phyloP scores from a whole-genome alignment of 140 eudicot genomes.

The Anethum foeniculum region DNA sequence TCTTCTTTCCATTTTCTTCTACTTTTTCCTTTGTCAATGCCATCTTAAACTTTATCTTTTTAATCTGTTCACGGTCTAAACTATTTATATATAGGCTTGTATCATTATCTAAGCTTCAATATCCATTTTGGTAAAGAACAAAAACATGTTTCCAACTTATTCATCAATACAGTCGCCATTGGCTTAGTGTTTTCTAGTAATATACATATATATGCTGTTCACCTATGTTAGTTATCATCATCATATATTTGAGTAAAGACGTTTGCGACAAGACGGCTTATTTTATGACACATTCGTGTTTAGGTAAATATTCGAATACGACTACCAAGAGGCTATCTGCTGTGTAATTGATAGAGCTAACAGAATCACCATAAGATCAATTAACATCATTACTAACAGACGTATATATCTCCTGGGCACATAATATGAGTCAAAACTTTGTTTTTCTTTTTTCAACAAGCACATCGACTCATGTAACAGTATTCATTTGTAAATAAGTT shows the following conservation, averaged over 20 bases:
- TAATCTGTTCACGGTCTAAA: not conserved
- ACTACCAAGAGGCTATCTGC: too few relatives aligned
- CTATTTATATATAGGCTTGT: not conserved
- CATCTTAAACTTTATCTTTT: not conserved
- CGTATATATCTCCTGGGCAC: too few relatives aligned
- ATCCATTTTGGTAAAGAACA: not conserved
- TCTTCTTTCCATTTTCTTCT: constrained; percentile 12
- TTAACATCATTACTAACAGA: too few relatives aligned
- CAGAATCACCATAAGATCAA: too few relatives aligned
- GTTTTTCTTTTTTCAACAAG: too few relatives aligned
- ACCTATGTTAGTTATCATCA: not conserved
- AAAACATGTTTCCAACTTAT: not conserved
- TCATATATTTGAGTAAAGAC: not conserved
- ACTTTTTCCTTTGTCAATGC: constrained; percentile 8
- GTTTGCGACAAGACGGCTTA: not conserved
- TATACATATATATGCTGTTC: not conserved
- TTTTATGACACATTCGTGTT: not conserved
- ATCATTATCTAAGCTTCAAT: not conserved
- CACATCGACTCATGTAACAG: too few relatives aligned
- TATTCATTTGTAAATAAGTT: too few relatives aligned
- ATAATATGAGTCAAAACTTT: too few relatives aligned
- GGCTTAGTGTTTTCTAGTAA: not conserved
- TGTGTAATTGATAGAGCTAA: too few relatives aligned
- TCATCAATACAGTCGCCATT: not conserved
- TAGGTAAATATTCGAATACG: too few relatives aligned